These are phyloP conservation scores for Cryptococcus deneoformans DNA, from an alignment of 1,284 basidiomycete species.

Conservation along the genomic window DNA sequence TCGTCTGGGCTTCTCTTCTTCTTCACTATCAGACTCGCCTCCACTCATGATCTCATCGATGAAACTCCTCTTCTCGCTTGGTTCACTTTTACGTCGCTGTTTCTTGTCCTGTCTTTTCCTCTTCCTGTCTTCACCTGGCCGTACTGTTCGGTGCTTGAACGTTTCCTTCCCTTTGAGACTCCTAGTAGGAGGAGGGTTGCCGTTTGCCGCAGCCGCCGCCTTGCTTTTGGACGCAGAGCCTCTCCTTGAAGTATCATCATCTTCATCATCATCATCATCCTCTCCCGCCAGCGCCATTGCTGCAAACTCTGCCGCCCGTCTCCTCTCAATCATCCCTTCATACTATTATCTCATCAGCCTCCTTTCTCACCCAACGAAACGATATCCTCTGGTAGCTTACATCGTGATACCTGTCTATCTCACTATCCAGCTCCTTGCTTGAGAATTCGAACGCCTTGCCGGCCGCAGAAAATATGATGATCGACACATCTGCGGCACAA, in stretches of 20 bases:
- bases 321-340: constrained; percentile 47
- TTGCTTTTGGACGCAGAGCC: constrained; percentile 2
- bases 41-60: constrained; percentile 30
- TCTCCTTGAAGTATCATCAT: constrained; percentile 18
- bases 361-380: neutral
- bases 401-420: constrained; percentile 47
- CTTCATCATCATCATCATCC: constrained; percentile 45
- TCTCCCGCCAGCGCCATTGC: constrained; percentile 42
- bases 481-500: constrained; percentile 48
- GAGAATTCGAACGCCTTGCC: constrained; percentile 50
- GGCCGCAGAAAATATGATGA: constrained; percentile 44
- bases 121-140: constrained; percentile 6
- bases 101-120: constrained; percentile 5
- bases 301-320: constrained; percentile 47
- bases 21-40: constrained; percentile 13
- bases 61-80: constrained; percentile 18
- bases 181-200: constrained; percentile 19
- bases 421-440: constrained; percentile 40
- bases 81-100: constrained; percentile 7
- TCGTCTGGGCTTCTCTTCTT: constrained; percentile 2
- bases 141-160: constrained; percentile 30
- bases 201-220: constrained; percentile 5
- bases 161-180: constrained; percentile 43
- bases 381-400: constrained; percentile 13
- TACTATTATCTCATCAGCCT: constrained; percentile 27